Evolutionary conservation across 805 yeast genomes (phyloP).

Genomic region (Grigorovia yakushimaensis): DNA sequence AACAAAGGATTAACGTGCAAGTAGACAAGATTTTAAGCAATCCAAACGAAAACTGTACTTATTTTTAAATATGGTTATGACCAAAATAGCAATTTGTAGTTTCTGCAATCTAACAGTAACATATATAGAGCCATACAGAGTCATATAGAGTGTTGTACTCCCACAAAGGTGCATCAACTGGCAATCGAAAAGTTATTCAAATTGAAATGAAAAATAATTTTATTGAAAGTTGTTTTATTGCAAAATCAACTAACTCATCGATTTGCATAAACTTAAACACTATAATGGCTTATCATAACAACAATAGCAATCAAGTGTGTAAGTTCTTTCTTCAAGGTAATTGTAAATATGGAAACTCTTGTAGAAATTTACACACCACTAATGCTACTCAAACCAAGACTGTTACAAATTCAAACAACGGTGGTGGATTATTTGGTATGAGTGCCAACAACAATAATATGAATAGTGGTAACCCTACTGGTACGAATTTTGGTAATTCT

Average conservation of each 20-base stretch:
- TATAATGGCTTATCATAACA: background rate
- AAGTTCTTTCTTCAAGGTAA: constrained; percentile 35
- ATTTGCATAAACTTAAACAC: background rate
- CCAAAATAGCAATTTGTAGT: too few relatives aligned
- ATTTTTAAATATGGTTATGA: constrained; percentile 4
- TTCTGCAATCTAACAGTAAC: too few relatives aligned
- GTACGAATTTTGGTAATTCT: constrained; percentile 6
- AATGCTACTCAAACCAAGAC: constrained; percentile 9
- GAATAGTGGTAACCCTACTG: constrained; percentile 4
- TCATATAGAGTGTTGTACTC: too few relatives aligned
- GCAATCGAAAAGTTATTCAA: too few relatives aligned
- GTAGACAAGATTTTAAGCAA: constrained; percentile 9
- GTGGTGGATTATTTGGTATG: constrained; percentile 5
- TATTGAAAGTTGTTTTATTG: background rate
- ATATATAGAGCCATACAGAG: too few relatives aligned
- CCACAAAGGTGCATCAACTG: too few relatives aligned
- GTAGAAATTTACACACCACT: constrained; percentile 36
- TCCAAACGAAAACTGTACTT: constrained; percentile 1
- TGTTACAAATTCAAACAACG: constrained; percentile 8
- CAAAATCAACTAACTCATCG: background rate
- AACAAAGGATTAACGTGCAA: constrained; percentile 34
- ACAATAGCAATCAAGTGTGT: constrained; percentile 28
- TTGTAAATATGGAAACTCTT: constrained; percentile 36
- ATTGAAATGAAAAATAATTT: background rate
- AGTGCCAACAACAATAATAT: background rate